Evolutionary conservation across 164 flowering plant species (phyloP).

Genomic region (Brasenia schreberi): DNA sequence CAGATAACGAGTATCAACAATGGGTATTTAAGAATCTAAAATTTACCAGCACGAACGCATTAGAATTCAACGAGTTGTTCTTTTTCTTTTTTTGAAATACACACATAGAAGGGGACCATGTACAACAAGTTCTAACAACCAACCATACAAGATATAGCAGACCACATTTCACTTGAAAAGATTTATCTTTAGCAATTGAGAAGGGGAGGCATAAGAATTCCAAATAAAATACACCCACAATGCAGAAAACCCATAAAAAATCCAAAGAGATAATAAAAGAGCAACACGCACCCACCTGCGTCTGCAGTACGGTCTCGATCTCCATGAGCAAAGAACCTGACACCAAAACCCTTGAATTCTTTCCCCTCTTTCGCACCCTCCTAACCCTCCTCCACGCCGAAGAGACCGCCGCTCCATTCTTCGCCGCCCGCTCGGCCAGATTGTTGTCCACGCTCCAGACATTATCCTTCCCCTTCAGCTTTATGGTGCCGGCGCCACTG

Average conservation of each 20-base stretch:
- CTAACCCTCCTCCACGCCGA: conserved; percentile 22
- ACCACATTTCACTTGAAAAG: too few species aligned
- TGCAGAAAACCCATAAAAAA: background rate
- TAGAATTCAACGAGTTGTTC: too few species aligned
- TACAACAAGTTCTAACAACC: too few species aligned
- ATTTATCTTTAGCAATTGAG: too few species aligned
- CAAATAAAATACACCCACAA: too few species aligned
- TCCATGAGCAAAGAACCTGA: conserved; percentile 80
- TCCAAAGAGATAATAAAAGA: background rate
- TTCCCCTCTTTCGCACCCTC: conserved; percentile 21
- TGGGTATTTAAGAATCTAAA: too few species aligned
- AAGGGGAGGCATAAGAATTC: too few species aligned
- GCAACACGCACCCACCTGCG: conserved; percentile 42
- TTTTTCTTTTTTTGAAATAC: too few species aligned
- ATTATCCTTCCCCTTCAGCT: conserved; percentile 53
- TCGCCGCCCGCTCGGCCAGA: conserved; percentile 20
- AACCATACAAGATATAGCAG: too few species aligned
- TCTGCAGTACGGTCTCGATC: conserved; percentile 78
- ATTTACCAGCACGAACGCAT: too few species aligned
- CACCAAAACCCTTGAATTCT: conserved; percentile 35
- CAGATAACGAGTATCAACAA: too few species aligned
- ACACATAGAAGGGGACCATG: too few species aligned
- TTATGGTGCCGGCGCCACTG: background rate
- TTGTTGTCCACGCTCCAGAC: conserved; percentile 93
- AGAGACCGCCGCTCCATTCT: conserved; percentile 9